Evolutionary conservation across 495 filamentous ascomycete species (phyloP).

Genomic region (Astrothelium macrocarpum): DNA sequence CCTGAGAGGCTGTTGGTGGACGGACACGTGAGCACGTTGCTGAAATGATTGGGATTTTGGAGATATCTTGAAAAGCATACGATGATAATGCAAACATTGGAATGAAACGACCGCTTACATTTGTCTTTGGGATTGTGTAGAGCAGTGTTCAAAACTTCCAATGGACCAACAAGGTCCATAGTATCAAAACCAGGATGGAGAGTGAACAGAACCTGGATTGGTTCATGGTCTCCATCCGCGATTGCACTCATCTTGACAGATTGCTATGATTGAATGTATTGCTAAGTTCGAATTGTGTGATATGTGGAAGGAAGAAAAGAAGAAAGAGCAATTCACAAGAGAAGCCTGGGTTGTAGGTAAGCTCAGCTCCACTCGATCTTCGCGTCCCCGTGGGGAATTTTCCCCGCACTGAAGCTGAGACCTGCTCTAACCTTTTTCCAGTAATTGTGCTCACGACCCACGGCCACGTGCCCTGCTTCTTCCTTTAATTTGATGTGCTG

Average conservation of each 20-base stretch:
- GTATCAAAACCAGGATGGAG: slow-evolving; percentile 42
- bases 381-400: background rate
- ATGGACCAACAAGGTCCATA: slow-evolving; percentile 57
- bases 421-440: background rate
- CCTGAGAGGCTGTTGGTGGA: slow-evolving; percentile 31
- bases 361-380: background rate
- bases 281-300: background rate
- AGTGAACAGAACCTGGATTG: slow-evolving; percentile 45
- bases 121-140: slow-evolving; percentile 52
- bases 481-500: background rate
- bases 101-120: slow-evolving; percentile 31
- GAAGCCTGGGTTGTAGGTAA: background rate
- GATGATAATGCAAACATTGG: background rate
- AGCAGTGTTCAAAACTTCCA: slow-evolving; percentile 52
- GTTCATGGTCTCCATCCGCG: slow-evolving; percentile 27
- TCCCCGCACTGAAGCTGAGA: background rate
- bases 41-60: background rate
- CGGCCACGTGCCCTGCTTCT: background rate
- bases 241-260: slow-evolving; percentile 36
- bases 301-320: background rate
- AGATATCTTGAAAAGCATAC: background rate
- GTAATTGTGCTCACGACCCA: background rate
- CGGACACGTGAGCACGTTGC: background rate
- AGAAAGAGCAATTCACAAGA: background rate
- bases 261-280: slow-evolving; percentile 3